Percentiles rank a stretch among this genome's conserved stretches.
Conservation (phyloP, 2,329 filamentous ascomycete genomes). For the Aspergillus udagawae region DNA sequence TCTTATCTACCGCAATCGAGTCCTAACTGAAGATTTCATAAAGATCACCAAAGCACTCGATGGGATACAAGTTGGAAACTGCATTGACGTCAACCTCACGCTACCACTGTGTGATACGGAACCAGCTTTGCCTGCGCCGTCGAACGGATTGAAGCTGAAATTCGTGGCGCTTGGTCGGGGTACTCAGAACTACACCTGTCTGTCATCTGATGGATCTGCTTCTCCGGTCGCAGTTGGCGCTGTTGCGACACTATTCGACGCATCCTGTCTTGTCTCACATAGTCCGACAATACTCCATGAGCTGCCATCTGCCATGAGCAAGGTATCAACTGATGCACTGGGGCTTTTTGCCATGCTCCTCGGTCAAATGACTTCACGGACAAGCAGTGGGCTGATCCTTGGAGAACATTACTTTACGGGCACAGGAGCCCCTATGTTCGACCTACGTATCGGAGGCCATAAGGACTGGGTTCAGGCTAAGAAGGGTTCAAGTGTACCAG, state of each 20-base stretch:
- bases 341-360: constrained; percentile 21
- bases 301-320: constrained; percentile 19
- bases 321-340: constrained; percentile 23
- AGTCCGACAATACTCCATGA: constrained; percentile 26
- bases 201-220: constrained; percentile 19
- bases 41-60: neutral
- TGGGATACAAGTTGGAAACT: constrained; percentile 16
- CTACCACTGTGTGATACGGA: constrained; percentile 18
- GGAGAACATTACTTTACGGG: constrained; percentile 35
- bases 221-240: constrained; percentile 41
- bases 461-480: constrained; percentile 24
- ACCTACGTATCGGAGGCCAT: constrained; percentile 23
- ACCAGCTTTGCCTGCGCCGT: constrained; percentile 26
- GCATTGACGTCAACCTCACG: constrained; percentile 12
- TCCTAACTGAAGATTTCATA: neutral
- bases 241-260: constrained; percentile 44
- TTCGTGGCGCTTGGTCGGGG: constrained; percentile 46
- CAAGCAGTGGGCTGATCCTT: constrained; percentile 24
- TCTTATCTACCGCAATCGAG: neutral
- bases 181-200: constrained; percentile 50
- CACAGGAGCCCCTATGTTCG: constrained; percentile 27
- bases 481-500: constrained; percentile 25
- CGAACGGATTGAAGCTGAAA: constrained; percentile 32
- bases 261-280: constrained; percentile 33
- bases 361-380: constrained; percentile 10